Conservation (phyloP, 2,329 filamentous ascomycete genomes). For the Colletotrichum cordylinicola region DNA sequence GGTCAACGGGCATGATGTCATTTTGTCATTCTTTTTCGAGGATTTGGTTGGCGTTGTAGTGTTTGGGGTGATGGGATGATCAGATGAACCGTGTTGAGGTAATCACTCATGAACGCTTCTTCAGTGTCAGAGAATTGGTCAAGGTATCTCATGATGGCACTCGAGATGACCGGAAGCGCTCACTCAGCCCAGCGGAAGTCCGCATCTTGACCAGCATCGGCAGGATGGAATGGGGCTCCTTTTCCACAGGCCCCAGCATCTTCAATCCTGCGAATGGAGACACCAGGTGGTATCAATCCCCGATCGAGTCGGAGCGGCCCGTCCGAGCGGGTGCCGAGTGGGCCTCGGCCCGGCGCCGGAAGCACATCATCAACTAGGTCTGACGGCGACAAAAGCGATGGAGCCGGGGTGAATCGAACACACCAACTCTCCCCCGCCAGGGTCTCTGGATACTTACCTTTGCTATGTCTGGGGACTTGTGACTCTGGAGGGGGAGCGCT, state of each 20-base stretch:
- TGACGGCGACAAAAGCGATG: not conserved
- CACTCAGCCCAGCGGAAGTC: not conserved
- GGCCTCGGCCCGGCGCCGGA: not conserved
- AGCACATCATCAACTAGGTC: not conserved
- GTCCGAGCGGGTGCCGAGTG: not conserved
- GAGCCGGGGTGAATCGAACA: not conserved
- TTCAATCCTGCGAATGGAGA: not conserved
- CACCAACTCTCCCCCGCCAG: not conserved
- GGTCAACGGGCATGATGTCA: not conserved
- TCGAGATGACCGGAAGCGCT: not conserved
- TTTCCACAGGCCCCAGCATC: rapidly evolving
- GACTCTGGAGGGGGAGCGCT: not conserved
- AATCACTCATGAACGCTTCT: not conserved
- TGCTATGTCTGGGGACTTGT: not conserved
- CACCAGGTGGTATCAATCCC: not conserved
- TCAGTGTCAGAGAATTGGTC: not conserved
- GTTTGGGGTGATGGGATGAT: not conserved
- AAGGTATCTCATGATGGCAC: not conserved
- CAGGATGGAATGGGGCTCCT: not conserved
- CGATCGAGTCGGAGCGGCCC: not conserved
- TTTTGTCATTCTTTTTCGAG: not conserved
- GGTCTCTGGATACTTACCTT: not conserved
- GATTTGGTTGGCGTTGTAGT: not conserved
- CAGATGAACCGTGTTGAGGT: not conserved
- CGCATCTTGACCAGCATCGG: not conserved